Base-by-base conservation (phyloP, 2,329 filamentous ascomycete genomes). In the Cladophialophora bantiana region DNA sequence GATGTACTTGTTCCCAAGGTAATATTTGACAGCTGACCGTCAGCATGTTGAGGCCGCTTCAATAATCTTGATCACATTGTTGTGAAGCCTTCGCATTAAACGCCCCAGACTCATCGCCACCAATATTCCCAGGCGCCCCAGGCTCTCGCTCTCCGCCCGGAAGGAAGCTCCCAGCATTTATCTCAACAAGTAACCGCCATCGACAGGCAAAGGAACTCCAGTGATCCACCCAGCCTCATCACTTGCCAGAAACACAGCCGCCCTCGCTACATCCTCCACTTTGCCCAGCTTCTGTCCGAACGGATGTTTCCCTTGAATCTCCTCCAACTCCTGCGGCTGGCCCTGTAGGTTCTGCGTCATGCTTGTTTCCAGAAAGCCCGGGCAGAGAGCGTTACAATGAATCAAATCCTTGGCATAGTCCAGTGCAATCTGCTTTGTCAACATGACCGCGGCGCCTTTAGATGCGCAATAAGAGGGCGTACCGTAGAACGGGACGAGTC, bases 221-320 rank as follows among this genome's bases (percentile, higher is more conserved):
- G 81, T 83, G 31, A 83, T 74, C 78, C 78, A 84, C 40, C 72
- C 74, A 3, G 80, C 80, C 69, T 84, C 82, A 42, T 83, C 81
- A 63, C 80, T 82, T 1, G 80, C 80, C 59, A 84, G 68, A 68
- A 82, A 81, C 7, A 84, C 76, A 0, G 80, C 82, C 45, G 78
- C 77, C 15, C 75, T 71, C 0, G 78, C 77, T 48, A 81, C 75
- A 61, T 80, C 77, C 56, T 78, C 74, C 10, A 68, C 62, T 7
- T 34, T 62, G 12, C 66, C 66, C 35, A 69, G 36, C 10, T 18
- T 53, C 7, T 45, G 64, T 13, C 67, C 67, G 20, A 70, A 61
- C 2, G 68, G 68, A 61, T 70, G 68, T 42, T 65, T 69, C 20
- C 15, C 36, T 20, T 59, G 18, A 31, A 68, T 68, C 20, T 71